Base-by-base conservation (phyloP, 2,329 filamentous ascomycete species). In the Diatrype stigma region DNA sequence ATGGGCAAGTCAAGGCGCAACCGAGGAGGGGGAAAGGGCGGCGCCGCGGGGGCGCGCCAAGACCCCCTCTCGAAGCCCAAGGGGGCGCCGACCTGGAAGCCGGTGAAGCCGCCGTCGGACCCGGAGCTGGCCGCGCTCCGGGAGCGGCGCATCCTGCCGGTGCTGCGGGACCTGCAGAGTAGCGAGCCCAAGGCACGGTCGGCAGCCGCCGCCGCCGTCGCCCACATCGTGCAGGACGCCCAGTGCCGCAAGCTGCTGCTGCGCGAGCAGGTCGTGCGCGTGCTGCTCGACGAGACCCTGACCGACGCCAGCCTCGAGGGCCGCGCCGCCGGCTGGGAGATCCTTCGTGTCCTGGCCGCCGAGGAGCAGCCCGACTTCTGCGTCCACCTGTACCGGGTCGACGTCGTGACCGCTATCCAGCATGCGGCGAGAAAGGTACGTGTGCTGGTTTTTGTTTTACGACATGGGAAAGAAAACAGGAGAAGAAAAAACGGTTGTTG, bases 361-460 rank as follows among this genome's bases (percentile, higher is more conserved):
- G 79, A 85, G 61, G 85, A 87, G 64, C 84, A 85, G 58, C 72
- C 78, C 12, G 84, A 86, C 60, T 87, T 87, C 52, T 85, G 82
- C 55, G 71, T 87, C 19, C 83, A 87, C 58, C 65, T 88, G 51
- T 86, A 78, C 60, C 73, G 85, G 42, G 70, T 80, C 26, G 84
- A 86, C 63, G 67, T 86, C 14, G 61, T 87, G 52, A 81, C 79
- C 26, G 81, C 83, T 19, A 74, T 86, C 51, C 76, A 80, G 51
- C 77, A 79, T 63, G 81, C 81, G 14, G 69, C 75, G 47, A 73
- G 73, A 48, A 73, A 74, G 54, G 80, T 84, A 63, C 64, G 75
- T 65, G 61, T 22, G 49, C 4, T 42, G 45, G 45, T 55, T 17
- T 53, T 28, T 34, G 7, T 14, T 34, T 34, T n/a, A n/a, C n/a